Percentiles rank a stretch among this genome's conserved stretches.
Evolutionary conservation across 148 eudicot genomes (phyloP).

Genomic region (Polygonum maritimum): DNA sequence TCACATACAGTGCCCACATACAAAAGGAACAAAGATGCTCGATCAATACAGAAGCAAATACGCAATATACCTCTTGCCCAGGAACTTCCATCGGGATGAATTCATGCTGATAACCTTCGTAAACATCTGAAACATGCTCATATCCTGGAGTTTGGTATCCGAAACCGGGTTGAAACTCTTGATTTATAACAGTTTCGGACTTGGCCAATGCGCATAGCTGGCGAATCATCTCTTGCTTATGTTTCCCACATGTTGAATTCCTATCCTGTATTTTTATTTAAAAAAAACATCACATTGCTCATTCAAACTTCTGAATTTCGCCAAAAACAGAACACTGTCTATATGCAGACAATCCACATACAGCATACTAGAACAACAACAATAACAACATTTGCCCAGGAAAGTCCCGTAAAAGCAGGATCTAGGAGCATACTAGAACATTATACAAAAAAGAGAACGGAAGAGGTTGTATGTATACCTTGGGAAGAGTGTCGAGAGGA

Average conservation of each 20-base stretch:
- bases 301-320: neutral
- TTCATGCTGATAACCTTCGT: slow-evolving; percentile 16
- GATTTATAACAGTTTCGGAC: slow-evolving; percentile 24
- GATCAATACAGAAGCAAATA: neutral
- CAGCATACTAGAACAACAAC: too few relatives aligned
- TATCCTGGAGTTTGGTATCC: slow-evolving; percentile 18
- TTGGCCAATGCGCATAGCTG: slow-evolving; percentile 52
- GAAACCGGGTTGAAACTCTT: slow-evolving; percentile 12
- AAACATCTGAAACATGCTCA: slow-evolving; percentile 12
- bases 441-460: too few relatives aligned
- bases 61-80: slow-evolving; percentile 23
- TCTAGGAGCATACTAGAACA: too few relatives aligned
- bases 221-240: slow-evolving; percentile 41
- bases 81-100: slow-evolving; percentile 14
- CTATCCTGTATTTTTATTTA: slow-evolving; percentile 26
- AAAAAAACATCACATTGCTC: neutral
- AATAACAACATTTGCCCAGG: too few relatives aligned
- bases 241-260: slow-evolving; percentile 43
- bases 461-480: neutral
- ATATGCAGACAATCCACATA: neutral
- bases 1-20: neutral
- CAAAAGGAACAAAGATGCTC: neutral
- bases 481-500: slow-evolving; percentile 23
- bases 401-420: too few relatives aligned
- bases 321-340: neutral